Evolutionary conservation across 305 asterid genomes (phyloP).

Genomic region (Euphrasia arctica): DNA sequence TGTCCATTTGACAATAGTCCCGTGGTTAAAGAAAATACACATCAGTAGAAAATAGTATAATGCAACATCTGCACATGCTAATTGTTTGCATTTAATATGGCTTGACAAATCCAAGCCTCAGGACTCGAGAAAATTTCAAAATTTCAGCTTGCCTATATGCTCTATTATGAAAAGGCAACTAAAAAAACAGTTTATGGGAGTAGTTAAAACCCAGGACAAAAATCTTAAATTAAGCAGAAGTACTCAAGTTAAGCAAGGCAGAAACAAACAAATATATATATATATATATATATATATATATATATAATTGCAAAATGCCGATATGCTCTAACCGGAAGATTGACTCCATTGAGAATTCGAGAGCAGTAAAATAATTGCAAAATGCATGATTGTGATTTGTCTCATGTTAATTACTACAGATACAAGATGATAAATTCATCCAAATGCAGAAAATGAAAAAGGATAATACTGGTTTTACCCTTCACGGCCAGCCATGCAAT

Average conservation of each 20-base stretch:
- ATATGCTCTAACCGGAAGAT: background rate
- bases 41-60: too few species aligned
- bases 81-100: background rate
- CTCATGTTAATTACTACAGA: too few species aligned
- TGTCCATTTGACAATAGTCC: background rate
- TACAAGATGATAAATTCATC: background rate
- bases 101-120: background rate
- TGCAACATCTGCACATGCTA: background rate
- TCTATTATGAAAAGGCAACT: background rate
- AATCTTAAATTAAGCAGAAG: background rate
- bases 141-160: background rate
- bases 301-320: too few species aligned
- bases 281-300: too few species aligned
- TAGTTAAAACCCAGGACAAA: background rate
- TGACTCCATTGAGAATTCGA: background rate
- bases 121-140: too few species aligned
- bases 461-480: conserved; percentile 54
- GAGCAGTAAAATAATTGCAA: conserved; percentile 3
- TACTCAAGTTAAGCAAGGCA: too few species aligned
- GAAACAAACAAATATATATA: too few species aligned
- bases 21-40: background rate
- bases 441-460: conserved; percentile 23
- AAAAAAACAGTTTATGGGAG: background rate
- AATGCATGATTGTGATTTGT: background rate
- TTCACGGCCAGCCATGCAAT: conserved; percentile 99